Evolutionary conservation across 352 stramenopile species (phyloP).

Genomic region (Phytopythium cucurbitacearum): DNA sequence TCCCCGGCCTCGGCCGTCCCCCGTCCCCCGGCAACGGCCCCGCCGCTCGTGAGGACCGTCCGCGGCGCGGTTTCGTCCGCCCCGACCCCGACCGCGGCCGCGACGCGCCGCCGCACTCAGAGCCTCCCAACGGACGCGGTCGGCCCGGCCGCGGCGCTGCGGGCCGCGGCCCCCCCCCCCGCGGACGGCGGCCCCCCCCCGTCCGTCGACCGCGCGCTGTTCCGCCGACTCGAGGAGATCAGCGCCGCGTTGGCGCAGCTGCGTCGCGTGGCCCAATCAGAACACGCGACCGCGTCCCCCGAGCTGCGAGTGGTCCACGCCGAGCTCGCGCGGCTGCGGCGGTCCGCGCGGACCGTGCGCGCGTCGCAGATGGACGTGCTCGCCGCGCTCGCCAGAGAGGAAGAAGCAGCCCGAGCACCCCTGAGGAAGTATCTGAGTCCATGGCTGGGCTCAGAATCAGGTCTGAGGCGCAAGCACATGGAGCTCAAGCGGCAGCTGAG

Average conservation of each 20-base stretch:
- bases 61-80: background rate
- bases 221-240: conserved; percentile 54
- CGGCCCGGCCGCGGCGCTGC: conserved; percentile 1
- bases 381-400: conserved; percentile 52
- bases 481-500: conserved; percentile 55
- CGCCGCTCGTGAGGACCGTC: background rate
- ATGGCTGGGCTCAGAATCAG: conserved; percentile 27
- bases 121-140: conserved; percentile 16
- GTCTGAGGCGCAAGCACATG: conserved; percentile 31
- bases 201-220: conserved; percentile 50
- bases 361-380: conserved; percentile 61
- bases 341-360: conserved; percentile 33
- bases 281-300: conserved; percentile 13
- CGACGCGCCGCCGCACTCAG: conserved; percentile 21
- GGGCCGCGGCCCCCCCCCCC: background rate
- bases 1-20: background rate
- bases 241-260: conserved; percentile 41
- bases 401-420: conserved; percentile 33
- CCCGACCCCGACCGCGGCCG: background rate
- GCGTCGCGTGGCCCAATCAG: conserved; percentile 26
- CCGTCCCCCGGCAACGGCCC: background rate
- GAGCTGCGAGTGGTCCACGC: conserved; percentile 37
- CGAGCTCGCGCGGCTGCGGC: conserved; percentile 36
- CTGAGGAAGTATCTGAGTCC: conserved; percentile 55
- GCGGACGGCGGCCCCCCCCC: conserved; percentile 16